Evolutionary conservation across 352 stramenopile genomes (phyloP).

Genomic region (Hyaloperonospora arabidopsidis): DNA sequence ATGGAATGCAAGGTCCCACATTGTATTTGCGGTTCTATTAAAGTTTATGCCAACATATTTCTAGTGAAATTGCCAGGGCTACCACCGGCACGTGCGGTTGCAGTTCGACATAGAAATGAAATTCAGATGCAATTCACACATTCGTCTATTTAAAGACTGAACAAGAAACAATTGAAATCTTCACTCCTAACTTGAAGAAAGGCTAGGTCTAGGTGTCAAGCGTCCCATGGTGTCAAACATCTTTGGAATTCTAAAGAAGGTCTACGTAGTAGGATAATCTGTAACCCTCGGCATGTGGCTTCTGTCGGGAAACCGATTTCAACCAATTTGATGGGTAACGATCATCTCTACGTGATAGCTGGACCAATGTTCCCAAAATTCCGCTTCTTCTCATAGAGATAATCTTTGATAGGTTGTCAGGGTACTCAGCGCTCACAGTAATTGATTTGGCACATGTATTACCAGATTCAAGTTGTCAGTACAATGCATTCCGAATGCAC

Average conservation of each 20-base stretch:
- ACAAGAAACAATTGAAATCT: constrained; percentile 4
- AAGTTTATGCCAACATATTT: too few relatives aligned
- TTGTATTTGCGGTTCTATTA: too few relatives aligned
- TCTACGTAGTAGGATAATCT: background rate
- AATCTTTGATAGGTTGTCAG: constrained; percentile 10
- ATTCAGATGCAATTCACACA: background rate
- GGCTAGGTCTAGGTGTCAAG: constrained; percentile 10
- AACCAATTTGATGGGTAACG: constrained; percentile 16
- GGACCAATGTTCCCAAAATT: constrained; percentile 9
- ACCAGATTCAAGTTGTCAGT: constrained; percentile 20
- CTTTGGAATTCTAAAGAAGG: constrained; percentile 10
- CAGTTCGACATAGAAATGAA: constrained; percentile 1
- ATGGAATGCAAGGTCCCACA: too few relatives aligned
- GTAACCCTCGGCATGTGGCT: background rate
- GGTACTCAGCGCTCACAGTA: constrained; percentile 3
- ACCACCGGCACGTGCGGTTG: background rate
- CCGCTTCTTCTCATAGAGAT: constrained; percentile 10
- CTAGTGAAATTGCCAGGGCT: constrained; percentile 1
- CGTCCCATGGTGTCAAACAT: constrained; percentile 17
- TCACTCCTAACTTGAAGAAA: constrained; percentile 12
- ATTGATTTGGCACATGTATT: constrained; percentile 31
- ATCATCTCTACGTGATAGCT: constrained; percentile 13
- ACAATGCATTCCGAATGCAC: constrained; percentile 28
- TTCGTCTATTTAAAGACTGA: constrained; percentile 1
- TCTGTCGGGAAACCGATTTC: background rate